Evolutionary conservation across 495 filamentous ascomycete genomes (phyloP), one percentile per base, ranked within the genome.

Genomic region (Trichoderma parareesei): DNA sequence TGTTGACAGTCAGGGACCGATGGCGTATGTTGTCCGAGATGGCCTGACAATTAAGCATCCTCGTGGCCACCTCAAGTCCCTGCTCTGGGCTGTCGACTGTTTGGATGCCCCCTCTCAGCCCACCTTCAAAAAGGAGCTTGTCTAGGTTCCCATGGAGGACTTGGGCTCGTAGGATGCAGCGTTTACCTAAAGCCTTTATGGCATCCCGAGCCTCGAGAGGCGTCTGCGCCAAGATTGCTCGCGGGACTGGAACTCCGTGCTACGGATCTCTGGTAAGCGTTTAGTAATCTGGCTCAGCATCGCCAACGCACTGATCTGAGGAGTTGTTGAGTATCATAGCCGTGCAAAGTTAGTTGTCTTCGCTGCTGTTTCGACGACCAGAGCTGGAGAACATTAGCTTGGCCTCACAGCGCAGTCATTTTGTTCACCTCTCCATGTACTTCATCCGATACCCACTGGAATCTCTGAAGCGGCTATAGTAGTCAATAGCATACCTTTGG

Each of bases 241-340:
- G 33, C 10, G 43, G 41, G 42, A 48, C 33, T 16, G 42, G 61
- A 44, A 46, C 10, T n/a, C 33, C 33, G 14, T 46, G 42, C 61
- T 63, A 37, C 6, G 7, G 3, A 20, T n/a, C 33, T n/a, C 43
- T 16, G 10, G 61, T 44, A 8, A 63, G 61, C 61, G 27, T 57
- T 46, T 8, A 48, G 42, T 37, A 18, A 37, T n/a, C 18, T 7
- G 0, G 5, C 11, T 35, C 18, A 16, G 18, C n/a, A 9, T 18
- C 8, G 61, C 42, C 40, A 38, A 63, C 61, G 41, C 33, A 63
- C 61, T 37, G 40, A 13, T 63, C 33, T 33, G 40, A 63, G 42
- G 6, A 63, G 16, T 6, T 48, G 42, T 33, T 63, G 61, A 9
- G 41, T 41, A 16, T 63, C 42, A 18, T 49, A 63, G 8, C 43